phyloP scores from a whole-genome alignment of 148 eudicot species.

The Cornus controversa region DNA sequence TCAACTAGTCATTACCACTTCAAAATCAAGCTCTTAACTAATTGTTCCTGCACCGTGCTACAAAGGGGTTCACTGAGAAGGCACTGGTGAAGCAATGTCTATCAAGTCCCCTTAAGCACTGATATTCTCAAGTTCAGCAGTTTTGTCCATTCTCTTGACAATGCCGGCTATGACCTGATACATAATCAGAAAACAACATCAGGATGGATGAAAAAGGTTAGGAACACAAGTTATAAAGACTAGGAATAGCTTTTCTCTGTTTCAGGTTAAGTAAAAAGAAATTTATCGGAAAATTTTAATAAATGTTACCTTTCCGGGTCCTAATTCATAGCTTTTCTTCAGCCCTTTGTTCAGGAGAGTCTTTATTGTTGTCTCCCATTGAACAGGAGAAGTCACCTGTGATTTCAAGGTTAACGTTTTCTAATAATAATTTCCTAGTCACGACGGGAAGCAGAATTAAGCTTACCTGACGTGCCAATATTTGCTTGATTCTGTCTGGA shows the following conservation, averaged over 20 bases:
- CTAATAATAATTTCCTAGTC: neutral
- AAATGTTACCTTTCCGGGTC: constrained; percentile 85
- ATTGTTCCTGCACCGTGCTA: neutral
- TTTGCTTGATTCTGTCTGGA: constrained; percentile 81
- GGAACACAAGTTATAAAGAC: neutral
- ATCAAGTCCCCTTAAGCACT: constrained; percentile 42
- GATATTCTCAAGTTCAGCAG: constrained; percentile 74
- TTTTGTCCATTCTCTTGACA: constrained; percentile 80
- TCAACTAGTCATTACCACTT: neutral
- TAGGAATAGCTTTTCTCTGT: neutral
- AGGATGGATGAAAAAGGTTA: neutral
- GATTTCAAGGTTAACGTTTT: constrained; percentile 10
- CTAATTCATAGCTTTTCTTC: constrained; percentile 82
- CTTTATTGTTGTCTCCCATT: constrained; percentile 91
- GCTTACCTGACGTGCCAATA: constrained; percentile 79
- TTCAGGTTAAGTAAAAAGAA: neutral
- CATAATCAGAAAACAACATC: neutral
- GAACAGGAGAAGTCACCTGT: constrained; percentile 92
- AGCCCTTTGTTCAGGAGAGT: constrained; percentile 66
- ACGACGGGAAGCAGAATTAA: neutral
- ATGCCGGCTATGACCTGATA: constrained; percentile 88
- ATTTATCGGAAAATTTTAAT: neutral
- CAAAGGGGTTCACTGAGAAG: neutral
- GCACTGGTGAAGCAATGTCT: neutral
- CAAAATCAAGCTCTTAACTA: neutral